Evolutionary conservation across 2,329 filamentous ascomycete species (phyloP).

Genomic region (Fusarium sp.): DNA sequence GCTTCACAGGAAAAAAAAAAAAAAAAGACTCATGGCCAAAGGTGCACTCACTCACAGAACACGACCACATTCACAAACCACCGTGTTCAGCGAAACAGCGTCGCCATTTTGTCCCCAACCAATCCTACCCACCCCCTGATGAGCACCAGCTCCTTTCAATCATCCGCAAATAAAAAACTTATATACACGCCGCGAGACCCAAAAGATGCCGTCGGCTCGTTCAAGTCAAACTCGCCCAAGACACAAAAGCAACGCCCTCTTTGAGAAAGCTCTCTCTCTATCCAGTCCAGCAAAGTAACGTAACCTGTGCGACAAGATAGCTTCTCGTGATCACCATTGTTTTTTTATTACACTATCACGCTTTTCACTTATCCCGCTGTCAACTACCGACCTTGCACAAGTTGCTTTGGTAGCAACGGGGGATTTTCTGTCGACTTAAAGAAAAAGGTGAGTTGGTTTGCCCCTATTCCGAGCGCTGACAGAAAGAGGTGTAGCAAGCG

Average conservation of each 20-base stretch:
- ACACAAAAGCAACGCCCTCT: constrained; percentile 8
- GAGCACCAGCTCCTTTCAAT: not conserved
- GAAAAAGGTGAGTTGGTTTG: constrained; percentile 15
- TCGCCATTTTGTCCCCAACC: constrained; percentile 1
- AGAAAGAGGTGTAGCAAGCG: constrained; percentile 5
- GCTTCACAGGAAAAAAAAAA: not conserved
- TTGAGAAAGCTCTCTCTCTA: constrained; percentile 10
- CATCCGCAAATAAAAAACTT: not conserved
- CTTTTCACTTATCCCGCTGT: constrained; percentile 20
- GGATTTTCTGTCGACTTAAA: not conserved
- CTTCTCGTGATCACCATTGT: constrained; percentile 33
- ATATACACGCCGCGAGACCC: constrained; percentile 8
- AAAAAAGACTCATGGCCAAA: not conserved
- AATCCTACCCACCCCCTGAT: not conserved
- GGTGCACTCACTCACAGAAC: constrained; percentile 5
- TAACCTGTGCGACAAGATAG: constrained; percentile 38
- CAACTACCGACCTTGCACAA: constrained; percentile 28
- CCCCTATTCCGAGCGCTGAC: constrained; percentile 27
- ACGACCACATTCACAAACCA: constrained; percentile 11
- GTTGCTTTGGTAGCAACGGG: not conserved
- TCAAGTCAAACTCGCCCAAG: not conserved
- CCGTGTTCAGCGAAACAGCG: constrained; percentile 30
- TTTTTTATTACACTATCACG: not conserved
- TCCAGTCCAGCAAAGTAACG: constrained; percentile 20
- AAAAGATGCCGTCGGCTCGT: not conserved